A percentile compares a stretch with the other conserved stretches of the same genome.
Conservation (phyloP, 306 rosid species). For the Castanea crenata region DNA sequence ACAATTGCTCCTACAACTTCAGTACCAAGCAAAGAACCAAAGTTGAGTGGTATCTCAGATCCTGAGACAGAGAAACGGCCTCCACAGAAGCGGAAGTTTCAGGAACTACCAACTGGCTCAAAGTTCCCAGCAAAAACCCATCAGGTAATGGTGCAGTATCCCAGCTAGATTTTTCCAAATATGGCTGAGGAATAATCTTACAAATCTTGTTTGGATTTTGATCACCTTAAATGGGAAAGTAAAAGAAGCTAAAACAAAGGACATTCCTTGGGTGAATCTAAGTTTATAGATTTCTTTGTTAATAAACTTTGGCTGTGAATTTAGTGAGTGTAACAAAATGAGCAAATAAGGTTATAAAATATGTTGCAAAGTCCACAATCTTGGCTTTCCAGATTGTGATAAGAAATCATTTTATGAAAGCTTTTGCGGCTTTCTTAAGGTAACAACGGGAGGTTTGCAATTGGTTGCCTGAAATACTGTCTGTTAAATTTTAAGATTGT, state of each 20-base stretch:
- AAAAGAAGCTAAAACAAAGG: background rate
- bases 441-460: background rate
- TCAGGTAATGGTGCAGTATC: constrained; percentile 64
- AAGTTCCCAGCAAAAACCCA: constrained; percentile 45
- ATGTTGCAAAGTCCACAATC: background rate
- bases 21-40: constrained; percentile 39
- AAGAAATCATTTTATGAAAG: background rate
- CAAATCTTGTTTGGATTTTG: background rate
- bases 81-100: constrained; percentile 79
- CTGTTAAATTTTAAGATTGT: background rate
- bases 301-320: background rate
- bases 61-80: constrained; percentile 59
- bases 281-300: background rate
- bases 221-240: background rate
- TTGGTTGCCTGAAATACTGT: background rate
- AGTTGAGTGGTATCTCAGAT: constrained; percentile 34
- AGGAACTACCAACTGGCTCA: constrained; percentile 67
- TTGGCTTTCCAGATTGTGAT: background rate
- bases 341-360: background rate
- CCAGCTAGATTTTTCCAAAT: constrained; percentile 10
- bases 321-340: background rate
- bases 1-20: constrained; percentile 52
- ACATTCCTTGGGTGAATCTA: background rate
- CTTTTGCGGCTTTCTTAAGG: too few species aligned
- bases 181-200: background rate